phyloP scores from a whole-genome alignment of 208 protist genomes.

The Jaenimonas drosophilae region DNA sequence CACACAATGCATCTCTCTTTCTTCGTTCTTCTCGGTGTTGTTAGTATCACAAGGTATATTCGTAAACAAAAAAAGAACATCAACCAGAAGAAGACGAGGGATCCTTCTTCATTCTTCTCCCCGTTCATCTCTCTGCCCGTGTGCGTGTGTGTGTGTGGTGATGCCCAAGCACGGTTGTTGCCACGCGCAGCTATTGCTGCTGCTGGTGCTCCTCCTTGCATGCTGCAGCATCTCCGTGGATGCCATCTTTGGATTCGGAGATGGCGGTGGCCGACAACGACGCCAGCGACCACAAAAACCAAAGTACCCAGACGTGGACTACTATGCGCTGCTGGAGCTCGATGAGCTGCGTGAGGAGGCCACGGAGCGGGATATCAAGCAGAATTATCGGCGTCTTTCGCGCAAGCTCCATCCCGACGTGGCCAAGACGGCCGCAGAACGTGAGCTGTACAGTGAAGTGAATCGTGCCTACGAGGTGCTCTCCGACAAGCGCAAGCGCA shows the following conservation, averaged over 20 bases:
- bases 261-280: slow-evolving; percentile 1
- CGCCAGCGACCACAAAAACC: background rate
- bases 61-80: too few relatives aligned
- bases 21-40: too few relatives aligned
- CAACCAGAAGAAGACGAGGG: too few relatives aligned
- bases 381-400: slow-evolving; percentile 60
- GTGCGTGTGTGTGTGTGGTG: too few relatives aligned
- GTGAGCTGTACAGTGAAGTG: slow-evolving; percentile 59
- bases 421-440: slow-evolving; percentile 32
- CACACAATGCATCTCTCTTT: too few relatives aligned
- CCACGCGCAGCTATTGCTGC: too few relatives aligned
- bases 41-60: too few relatives aligned
- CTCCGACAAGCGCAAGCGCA: slow-evolving; percentile 75
- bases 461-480: slow-evolving; percentile 89
- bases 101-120: too few relatives aligned
- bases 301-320: slow-evolving; percentile 42
- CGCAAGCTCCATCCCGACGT: slow-evolving; percentile 79
- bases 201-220: too few relatives aligned
- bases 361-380: slow-evolving; percentile 78
- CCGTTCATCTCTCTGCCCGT: too few relatives aligned
- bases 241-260: background rate
- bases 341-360: slow-evolving; percentile 36
- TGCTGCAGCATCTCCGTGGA: too few relatives aligned
- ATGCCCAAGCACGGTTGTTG: too few relatives aligned
- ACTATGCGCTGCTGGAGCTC: slow-evolving; percentile 67